Percentiles rank a stretch among this genome's conserved stretches.
phyloP scores from a whole-genome alignment of 2,329 filamentous ascomycete genomes.

The Xylaria sp. region DNA sequence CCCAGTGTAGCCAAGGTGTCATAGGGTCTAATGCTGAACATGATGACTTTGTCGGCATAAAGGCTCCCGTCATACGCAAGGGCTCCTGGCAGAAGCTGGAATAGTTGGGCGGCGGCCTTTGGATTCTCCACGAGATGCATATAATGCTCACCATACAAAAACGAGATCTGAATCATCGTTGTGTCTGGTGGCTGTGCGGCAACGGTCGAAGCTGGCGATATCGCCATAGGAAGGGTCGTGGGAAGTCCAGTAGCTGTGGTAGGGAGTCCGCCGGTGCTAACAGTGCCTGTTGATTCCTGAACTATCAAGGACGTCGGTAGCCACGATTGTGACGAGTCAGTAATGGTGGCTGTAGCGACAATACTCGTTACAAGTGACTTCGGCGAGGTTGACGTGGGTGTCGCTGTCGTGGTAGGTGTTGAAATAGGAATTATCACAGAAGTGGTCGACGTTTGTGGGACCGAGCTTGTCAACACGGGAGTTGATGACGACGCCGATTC shows the following conservation, averaged over 20 bases:
- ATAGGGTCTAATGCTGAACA: conserved; percentile 79
- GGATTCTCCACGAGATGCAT: conserved; percentile 78
- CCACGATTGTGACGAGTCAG: conserved; percentile 58
- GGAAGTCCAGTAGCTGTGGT: conserved; percentile 68
- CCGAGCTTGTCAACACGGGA: conserved; percentile 23
- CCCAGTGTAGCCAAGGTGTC: conserved; percentile 75
- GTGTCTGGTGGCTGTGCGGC: conserved; percentile 68
- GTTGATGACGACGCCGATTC: conserved; percentile 5
- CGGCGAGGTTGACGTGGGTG: conserved; percentile 35
- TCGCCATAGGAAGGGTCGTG: conserved; percentile 76
- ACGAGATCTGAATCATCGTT: conserved; percentile 84
- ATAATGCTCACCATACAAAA: conserved; percentile 84
- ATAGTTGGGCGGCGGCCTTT: conserved; percentile 85
- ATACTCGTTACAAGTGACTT: conserved; percentile 53
- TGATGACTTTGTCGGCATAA: conserved; percentile 64
- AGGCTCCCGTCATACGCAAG: conserved; percentile 74
- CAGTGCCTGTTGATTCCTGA: conserved; percentile 57
- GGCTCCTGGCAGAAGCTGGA: conserved; percentile 78
- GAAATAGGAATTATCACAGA: conserved; percentile 29
- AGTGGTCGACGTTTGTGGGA: conserved; percentile 30
- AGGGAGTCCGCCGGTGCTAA: conserved; percentile 53
- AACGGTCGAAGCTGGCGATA: conserved; percentile 73
- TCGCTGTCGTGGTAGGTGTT: conserved; percentile 28
- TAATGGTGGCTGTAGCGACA: conserved; percentile 57
- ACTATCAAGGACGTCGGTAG: conserved; percentile 72